A percentile compares a stretch with the other conserved stretches of the same genome.
Conservation (phyloP, 495 filamentous ascomycete genomes). For the Oleoguttula mirabilis region DNA sequence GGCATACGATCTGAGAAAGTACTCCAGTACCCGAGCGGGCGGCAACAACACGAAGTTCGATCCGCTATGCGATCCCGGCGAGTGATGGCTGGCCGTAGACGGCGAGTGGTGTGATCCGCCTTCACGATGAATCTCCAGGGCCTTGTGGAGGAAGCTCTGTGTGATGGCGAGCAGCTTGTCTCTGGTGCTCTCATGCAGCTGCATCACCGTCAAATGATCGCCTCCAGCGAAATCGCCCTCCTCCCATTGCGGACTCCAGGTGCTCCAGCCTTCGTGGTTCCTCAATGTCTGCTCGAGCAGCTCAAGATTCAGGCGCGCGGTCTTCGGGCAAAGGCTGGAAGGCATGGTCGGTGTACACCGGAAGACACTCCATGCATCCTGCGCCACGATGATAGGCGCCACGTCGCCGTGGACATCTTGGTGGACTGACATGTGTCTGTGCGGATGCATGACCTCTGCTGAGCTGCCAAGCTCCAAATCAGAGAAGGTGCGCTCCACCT, state of each 20-base stretch:
- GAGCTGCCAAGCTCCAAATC: constrained; percentile 27
- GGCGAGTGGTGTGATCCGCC: constrained; percentile 23
- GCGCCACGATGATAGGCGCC: constrained; percentile 40
- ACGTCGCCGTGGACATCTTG: constrained; percentile 33
- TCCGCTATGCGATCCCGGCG: constrained; percentile 29
- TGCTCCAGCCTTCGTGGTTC: constrained; percentile 31
- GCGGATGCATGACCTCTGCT: constrained; percentile 17
- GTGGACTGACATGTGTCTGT: constrained; percentile 21
- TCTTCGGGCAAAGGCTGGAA: constrained; percentile 42
- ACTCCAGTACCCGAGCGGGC: constrained; percentile 45
- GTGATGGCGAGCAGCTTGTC: constrained; percentile 53
- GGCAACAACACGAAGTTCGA: constrained; percentile 48
- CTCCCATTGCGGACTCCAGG: constrained; percentile 37
- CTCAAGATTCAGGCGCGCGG: constrained; percentile 46
- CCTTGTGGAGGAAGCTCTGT: constrained; percentile 50
- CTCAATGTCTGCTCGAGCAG: constrained; percentile 39
- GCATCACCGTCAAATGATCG: constrained; percentile 35
- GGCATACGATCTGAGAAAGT: constrained; percentile 48
- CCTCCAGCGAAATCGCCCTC: constrained; percentile 39
- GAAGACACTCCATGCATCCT: constrained; percentile 45
- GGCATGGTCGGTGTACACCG: constrained; percentile 42
- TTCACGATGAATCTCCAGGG: constrained; percentile 45
- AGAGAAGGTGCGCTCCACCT: constrained; percentile 26
- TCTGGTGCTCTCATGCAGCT: constrained; percentile 36
- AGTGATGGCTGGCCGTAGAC: constrained; percentile 19